Base-by-base conservation (phyloP, 768 basidiomycete genomes). In the Leccinum uliginosum region DNA sequence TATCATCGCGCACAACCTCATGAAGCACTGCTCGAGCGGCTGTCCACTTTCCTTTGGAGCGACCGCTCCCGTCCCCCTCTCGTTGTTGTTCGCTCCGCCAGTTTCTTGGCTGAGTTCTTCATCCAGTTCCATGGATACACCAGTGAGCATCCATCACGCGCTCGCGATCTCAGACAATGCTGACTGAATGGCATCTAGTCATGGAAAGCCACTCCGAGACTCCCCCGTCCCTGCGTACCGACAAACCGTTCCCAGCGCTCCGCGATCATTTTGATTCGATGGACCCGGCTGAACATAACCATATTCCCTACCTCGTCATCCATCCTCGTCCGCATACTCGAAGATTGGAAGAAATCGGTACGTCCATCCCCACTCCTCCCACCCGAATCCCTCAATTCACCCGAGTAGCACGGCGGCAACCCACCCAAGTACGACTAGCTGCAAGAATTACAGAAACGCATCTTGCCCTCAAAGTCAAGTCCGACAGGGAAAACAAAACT, bases 401-500 rank as follows among this genome's bases (percentile, higher is more conserved):
- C 11, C 17, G 21, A 17, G 27, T 59, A 94, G 86, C 93, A 97
- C 68, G 78, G 78, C 53, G 88, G 85, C 19, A 73, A 74, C 1
- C 74, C 81, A 11, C 85, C 75, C 47, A 76, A 73, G 72, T 74
- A 68, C 32, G 78, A 76, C 1, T 91, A 97, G 63, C 84, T 88
- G 65, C 80, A 86, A 59, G 84, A 80, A 27, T 96, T 98, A 78
- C 93, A 94, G 67, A 74, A 80, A 32, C 54, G 54, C 4, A 74
- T 98, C 72, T 76, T 17, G 74, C 74, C 1, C 82, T 86, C 78
- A 85, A 86, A 64, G 67, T 80, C 56, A 93, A 92, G 65, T 63
- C 73, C 0, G 97, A 99, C 67, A 93, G 98, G 67, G 97, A n/a
- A n/a, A n/a, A n/a, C n/a, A 99, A 77, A 99, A 98, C 73, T 94